phyloP scores from a whole-genome alignment of 106 monocot species.

The Dendrobium catenatum region DNA sequence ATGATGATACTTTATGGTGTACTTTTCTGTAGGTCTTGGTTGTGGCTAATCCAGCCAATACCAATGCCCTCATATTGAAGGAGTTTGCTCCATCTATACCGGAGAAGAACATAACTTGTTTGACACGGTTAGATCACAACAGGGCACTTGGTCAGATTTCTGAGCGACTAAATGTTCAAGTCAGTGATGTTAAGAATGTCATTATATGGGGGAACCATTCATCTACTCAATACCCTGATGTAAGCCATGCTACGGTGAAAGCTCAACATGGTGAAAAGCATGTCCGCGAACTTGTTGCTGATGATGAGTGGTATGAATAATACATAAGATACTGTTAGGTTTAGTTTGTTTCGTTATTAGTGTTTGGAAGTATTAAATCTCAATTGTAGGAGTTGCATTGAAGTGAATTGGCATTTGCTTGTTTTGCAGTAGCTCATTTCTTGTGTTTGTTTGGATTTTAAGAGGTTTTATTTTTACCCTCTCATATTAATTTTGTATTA shows the following conservation, averaged over 20 bases:
- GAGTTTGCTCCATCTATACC: constrained; percentile 71
- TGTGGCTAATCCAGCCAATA: constrained; percentile 71
- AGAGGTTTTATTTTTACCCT: no score
- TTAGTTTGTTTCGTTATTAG: no score
- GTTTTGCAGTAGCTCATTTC: no score
- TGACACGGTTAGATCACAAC: constrained; percentile 76
- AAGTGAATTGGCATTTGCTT: no score
- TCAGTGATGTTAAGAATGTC: constrained; percentile 60
- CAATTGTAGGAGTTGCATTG: no score
- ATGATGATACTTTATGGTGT: background rate
- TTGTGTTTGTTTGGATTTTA: no score
- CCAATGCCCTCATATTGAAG: constrained; percentile 64
- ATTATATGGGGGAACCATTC: constrained; percentile 87
- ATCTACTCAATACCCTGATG: constrained; percentile 76
- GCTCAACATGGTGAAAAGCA: constrained; percentile 38
- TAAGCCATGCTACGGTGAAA: constrained; percentile 46
- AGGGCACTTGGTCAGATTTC: constrained; percentile 61
- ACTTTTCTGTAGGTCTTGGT: constrained; percentile 46
- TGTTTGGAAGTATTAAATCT: no score
- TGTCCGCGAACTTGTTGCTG: constrained; percentile 42
- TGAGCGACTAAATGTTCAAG: constrained; percentile 41
- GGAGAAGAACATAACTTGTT: constrained; percentile 68
- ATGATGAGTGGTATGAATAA: constrained; percentile 53
- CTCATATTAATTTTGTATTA: no score
- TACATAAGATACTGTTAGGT: background rate